Evolutionary conservation across 129 eudicot species (phyloP), one percentile per base, ranked within the genome.

Genomic region (Arctium lappa): DNA sequence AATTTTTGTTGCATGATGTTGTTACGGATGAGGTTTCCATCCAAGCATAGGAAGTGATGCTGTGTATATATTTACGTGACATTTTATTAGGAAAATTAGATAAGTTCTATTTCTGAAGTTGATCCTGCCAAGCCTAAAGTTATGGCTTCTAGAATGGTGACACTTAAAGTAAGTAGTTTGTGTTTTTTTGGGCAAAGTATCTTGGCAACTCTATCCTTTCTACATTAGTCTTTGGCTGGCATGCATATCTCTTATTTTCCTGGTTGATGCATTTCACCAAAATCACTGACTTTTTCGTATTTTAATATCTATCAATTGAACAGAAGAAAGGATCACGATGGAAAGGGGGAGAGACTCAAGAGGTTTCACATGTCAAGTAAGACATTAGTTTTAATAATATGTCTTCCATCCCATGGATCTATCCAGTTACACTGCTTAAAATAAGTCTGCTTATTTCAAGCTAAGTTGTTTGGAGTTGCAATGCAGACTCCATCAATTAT

Each of bases 401-500:
- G 56, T 72, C 13, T 69, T 56, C 40, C 18, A 79, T 22, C 77
- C 44, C 56, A 76, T 36, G 12, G 32, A 62, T 81, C 69, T 68
- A 37, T 73, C 77, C 81, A 75, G 6, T 46, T 75, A 66, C 68
- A 32, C n/a, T 80, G 29, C 72, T 80, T 6, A 40, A 80, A 72
- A 62, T 31, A 81, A 72, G 15, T 27, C 5, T 74, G 62, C 70
- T 27, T 80, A 46, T 71, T 39, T 81, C 74, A 83, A 50, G 68
- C 66, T 76, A 63, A 78, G 79, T 69, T 71, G 13, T 77, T 73
- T 82, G 63, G 69, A 79, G 69, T 73, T 78, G 15, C 53, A 78
- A 69, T 79, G 80, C 92, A 95, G 98, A 85, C 94, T 95, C 48
- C 99, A 95, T 89, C 98, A 93, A 62, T 80, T 95, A 76, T 87